Evolutionary conservation across 2,329 filamentous ascomycete genomes (phyloP), one percentile per base, ranked within the genome.

Genomic region (Fusarium sp.): DNA sequence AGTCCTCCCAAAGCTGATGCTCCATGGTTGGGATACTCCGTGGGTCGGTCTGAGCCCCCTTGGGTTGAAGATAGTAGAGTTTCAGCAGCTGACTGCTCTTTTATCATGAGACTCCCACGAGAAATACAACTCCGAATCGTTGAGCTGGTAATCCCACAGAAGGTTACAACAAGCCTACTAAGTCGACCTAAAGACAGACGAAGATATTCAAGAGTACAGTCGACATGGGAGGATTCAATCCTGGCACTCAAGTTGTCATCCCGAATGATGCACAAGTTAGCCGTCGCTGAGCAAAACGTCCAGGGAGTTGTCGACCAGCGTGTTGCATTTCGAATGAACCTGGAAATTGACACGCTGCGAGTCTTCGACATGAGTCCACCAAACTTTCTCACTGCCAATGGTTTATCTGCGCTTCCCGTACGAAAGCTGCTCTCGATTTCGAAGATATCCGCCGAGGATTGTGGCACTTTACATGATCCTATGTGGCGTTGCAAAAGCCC

Each of bases 51-150:
- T 10, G 24, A 31, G 10, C 26, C 38, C 5, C 36, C 20, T 10
- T 55, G 15, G 3, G 31, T 7, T 35, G 6, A 24, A 6, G 22
- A 24, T 1, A 33, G 48, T 15, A n/a, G 0, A 1, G 0, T 12
- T 31, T 3, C 26, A 48, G 2, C 1, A n/a, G 14, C 0, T 1
- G 0, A 0, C 20, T 26, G 26, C 6, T 48, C 45, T n/a, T 0
- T 31, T 4, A 48, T 31, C 3, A 38, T 35, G 12, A 41, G 11
- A n/a, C 15, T 44, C 1, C 54, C 28, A 17, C 0, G 12, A 20
- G n/a, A 57, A 33, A 0, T 57, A 8, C 54, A 44, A 0, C 0
- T 26, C 20, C 28, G 17, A 7, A 57, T 44, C 2, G 6, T 57
- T n/a, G 28, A 44, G 11, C n/a, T 24, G 3, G 54, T n/a, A 1